A percentile compares a stretch with the other conserved stretches of the same genome.
These are phyloP conservation scores for Apiotrichum akiyoshidainum DNA, from an alignment of 1,284 basidiomycete species.

Conservation along the genomic window DNA sequence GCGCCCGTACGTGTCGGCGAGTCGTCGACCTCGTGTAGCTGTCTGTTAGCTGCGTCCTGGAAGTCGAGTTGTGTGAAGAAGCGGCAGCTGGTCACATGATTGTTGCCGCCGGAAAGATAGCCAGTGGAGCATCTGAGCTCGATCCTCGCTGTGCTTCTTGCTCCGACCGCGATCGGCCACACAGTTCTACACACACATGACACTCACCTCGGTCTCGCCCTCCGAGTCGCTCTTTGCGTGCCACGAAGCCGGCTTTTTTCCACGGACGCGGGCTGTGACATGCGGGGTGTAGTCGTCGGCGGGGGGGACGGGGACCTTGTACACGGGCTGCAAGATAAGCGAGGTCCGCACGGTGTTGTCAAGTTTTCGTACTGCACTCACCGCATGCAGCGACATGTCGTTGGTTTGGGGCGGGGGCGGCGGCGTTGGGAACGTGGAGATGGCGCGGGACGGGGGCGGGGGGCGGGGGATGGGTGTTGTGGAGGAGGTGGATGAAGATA, in stretches of 20 bases:
- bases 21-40: constrained; percentile 3
- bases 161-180: neutral
- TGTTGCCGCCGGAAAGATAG: too few species aligned
- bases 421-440: neutral
- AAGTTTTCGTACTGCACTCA: neutral
- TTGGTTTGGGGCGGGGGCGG: neutral
- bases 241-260: neutral
- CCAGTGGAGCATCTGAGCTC: too few species aligned
- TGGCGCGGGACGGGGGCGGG: neutral
- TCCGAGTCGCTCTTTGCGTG: constrained; percentile 1
- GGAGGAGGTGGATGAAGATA: neutral
- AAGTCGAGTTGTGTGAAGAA: too few species aligned
- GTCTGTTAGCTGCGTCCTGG: neutral
- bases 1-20: neutral
- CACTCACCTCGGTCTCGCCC: constrained; percentile 6
- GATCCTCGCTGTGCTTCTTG: neutral
- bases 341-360: neutral
- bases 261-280: neutral
- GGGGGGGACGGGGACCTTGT: neutral
- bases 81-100: too few species aligned
- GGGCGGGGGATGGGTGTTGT: neutral
- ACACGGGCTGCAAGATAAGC: neutral
- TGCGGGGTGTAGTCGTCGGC: neutral
- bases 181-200: neutral
- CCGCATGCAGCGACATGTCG: neutral